phyloP scores from a whole-genome alignment of 768 basidiomycete species.

The Tylopilus vinaceipallidus region DNA sequence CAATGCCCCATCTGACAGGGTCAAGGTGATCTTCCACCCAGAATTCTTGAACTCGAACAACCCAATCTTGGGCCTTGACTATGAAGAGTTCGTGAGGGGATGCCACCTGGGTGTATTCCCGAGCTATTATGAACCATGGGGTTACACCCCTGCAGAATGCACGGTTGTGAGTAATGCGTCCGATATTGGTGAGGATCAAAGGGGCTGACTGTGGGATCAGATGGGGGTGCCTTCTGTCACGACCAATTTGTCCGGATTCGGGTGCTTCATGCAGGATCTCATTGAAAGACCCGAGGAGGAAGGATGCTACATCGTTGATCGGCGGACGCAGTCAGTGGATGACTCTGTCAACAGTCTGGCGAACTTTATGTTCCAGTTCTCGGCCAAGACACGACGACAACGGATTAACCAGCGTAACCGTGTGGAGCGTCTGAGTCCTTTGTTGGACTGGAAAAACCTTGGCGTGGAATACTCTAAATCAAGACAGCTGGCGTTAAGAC shows the following conservation, averaged over 20 bases:
- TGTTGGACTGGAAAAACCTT: slow-evolving; percentile 98
- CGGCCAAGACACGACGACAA: slow-evolving; percentile 85
- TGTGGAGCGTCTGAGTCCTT: slow-evolving; percentile 88
- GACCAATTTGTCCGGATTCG: slow-evolving; percentile 97
- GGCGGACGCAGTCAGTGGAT: slow-evolving; percentile 85
- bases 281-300: slow-evolving; percentile 94
- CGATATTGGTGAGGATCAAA: slow-evolving; percentile 1
- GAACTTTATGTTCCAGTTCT: slow-evolving; percentile 72
- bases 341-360: slow-evolving; percentile 87
- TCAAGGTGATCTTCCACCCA: slow-evolving; percentile 97
- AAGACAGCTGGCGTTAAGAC: slow-evolving; percentile 82
- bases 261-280: slow-evolving; percentile 97
- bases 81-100: slow-evolving; percentile 98
- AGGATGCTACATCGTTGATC: slow-evolving; percentile 95
- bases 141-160: slow-evolving; percentile 96
- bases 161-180: slow-evolving; percentile 72
- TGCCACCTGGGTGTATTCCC: slow-evolving; percentile 99
- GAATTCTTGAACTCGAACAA: slow-evolving; percentile 98
- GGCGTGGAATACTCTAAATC: slow-evolving; percentile 98
- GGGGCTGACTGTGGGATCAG: slow-evolving; percentile 34
- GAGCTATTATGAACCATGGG: slow-evolving; percentile 96
- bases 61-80: slow-evolving; percentile 94
- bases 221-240: slow-evolving; percentile 99
- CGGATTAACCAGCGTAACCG: slow-evolving; percentile 98
- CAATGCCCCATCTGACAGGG: slow-evolving; percentile 84